phyloP scores from a whole-genome alignment of 1,284 basidiomycete genomes.

The Uromyces viciae-fabae region DNA sequence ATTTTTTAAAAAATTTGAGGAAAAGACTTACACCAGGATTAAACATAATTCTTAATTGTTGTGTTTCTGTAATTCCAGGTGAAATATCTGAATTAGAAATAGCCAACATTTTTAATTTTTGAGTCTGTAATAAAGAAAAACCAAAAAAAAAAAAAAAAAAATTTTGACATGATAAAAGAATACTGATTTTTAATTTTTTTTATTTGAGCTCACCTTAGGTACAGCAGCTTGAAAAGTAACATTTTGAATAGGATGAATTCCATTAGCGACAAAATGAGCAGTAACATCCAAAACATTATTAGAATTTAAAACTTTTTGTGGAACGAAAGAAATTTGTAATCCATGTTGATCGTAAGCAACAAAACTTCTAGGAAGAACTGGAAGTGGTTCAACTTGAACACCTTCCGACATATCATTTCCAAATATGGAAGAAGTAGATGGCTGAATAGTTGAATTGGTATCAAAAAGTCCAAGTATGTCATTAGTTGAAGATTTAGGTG shows the following conservation, averaged over 20 bases:
- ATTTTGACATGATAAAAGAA: no score
- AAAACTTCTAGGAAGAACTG: constrained; percentile 61
- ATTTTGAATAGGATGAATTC: constrained; percentile 60
- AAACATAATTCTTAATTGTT: constrained; percentile 87
- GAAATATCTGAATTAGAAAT: constrained; percentile 80
- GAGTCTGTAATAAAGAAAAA: constrained; percentile 64
- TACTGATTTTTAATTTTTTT: no score
- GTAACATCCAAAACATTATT: constrained; percentile 85
- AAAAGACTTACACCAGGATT: constrained; percentile 70
- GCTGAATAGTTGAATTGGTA: constrained; percentile 55
- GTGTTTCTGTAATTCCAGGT: constrained; percentile 79
- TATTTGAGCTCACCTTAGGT: constrained; percentile 68
- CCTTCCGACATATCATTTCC: constrained; percentile 33
- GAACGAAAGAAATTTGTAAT: constrained; percentile 81
- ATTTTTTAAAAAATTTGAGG: not conserved
- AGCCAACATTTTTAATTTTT: constrained; percentile 95
- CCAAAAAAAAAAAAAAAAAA: not conserved
- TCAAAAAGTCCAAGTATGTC: constrained; percentile 91
- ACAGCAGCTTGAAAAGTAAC: constrained; percentile 97
- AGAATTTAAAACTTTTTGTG: constrained; percentile 70
- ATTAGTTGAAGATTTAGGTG: constrained; percentile 65
- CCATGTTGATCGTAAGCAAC: constrained; percentile 87
- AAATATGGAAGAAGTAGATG: constrained; percentile 47
- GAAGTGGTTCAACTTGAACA: not conserved
- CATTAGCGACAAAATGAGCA: constrained; percentile 75